These are phyloP conservation scores for Tetracladium setigerum DNA, from an alignment of 495 filamentous ascomycete genomes.

Conservation along the genomic window DNA sequence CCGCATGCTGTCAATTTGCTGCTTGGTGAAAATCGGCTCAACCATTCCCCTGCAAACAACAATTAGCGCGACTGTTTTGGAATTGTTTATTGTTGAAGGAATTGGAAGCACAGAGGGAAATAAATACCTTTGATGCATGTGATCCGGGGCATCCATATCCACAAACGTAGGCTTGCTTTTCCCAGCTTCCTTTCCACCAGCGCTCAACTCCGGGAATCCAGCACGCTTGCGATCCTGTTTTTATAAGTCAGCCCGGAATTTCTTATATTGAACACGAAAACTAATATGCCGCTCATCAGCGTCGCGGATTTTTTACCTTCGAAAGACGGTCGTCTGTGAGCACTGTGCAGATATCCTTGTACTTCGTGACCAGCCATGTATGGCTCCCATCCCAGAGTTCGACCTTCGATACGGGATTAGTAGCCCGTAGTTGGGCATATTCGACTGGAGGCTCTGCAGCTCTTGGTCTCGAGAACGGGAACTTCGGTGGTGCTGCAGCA, in stretches of 20 bases:
- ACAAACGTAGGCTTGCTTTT: slow-evolving; percentile 40
- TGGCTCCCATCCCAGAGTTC: slow-evolving; percentile 34
- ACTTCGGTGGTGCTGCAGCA: slow-evolving; percentile 25
- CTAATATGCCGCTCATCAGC: not conserved
- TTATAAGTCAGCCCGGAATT: not conserved
- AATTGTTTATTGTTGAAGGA: not conserved
- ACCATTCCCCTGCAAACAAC: slow-evolving; percentile 29
- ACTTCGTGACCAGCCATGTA: slow-evolving; percentile 38
- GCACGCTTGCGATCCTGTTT: slow-evolving; percentile 27
- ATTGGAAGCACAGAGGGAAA: not conserved
- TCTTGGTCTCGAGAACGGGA: slow-evolving; percentile 36
- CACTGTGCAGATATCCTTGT: slow-evolving; percentile 35
- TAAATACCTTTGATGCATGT: slow-evolving; percentile 29
- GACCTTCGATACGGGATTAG: slow-evolving; percentile 33
- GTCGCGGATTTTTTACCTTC: slow-evolving; percentile 19
- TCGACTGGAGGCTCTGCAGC: slow-evolving; percentile 32
- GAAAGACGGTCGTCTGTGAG: slow-evolving; percentile 33
- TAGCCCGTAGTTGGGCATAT: slow-evolving; percentile 31
- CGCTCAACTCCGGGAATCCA: slow-evolving; percentile 36
- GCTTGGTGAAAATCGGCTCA: slow-evolving; percentile 28
- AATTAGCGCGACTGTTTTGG: not conserved
- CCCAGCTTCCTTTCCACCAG: slow-evolving; percentile 31
- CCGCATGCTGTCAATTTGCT: slow-evolving; percentile 28
- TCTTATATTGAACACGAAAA: too few relatives aligned
- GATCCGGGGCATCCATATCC: slow-evolving; percentile 39